Evolutionary conservation across 2,329 filamentous ascomycete species (phyloP).

Genomic region (Periconia sp.): DNA sequence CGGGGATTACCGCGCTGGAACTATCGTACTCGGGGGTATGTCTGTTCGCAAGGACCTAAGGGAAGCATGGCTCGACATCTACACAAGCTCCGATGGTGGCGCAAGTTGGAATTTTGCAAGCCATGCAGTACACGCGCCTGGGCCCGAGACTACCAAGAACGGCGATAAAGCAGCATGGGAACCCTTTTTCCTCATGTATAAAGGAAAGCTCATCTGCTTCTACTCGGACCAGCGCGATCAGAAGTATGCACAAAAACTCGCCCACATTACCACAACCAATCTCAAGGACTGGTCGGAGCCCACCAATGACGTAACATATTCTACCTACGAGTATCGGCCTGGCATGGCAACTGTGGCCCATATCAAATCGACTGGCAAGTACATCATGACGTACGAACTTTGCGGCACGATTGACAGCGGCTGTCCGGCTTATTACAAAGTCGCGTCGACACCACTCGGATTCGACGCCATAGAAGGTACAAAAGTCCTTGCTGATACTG

Average conservation of each 20-base stretch:
- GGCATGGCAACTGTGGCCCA: slow-evolving; percentile 30
- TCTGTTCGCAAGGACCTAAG: slow-evolving; percentile 58
- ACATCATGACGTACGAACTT: slow-evolving; percentile 29
- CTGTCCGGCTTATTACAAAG: background rate
- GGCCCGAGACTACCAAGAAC: slow-evolving; percentile 23
- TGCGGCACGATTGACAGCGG: too few relatives aligned
- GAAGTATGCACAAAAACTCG: slow-evolving; percentile 31
- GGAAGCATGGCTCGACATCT: slow-evolving; percentile 26
- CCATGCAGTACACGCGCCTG: slow-evolving; percentile 25
- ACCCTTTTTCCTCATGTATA: slow-evolving; percentile 28
- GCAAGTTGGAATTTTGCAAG: slow-evolving; percentile 30
- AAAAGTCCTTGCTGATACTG: too few relatives aligned
- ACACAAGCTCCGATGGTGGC: slow-evolving; percentile 25
- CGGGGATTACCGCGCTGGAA: slow-evolving; percentile 25
- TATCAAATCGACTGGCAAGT: slow-evolving; percentile 26
- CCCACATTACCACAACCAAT: slow-evolving; percentile 25
- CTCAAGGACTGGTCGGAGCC: slow-evolving; percentile 27
- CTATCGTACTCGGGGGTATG: slow-evolving; percentile 51
- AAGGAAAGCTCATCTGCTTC: slow-evolving; percentile 25
- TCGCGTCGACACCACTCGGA: too few relatives aligned
- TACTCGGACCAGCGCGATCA: slow-evolving; percentile 34
- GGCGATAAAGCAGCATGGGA: slow-evolving; percentile 32
- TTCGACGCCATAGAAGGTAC: too few relatives aligned
- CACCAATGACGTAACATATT: slow-evolving; percentile 28
- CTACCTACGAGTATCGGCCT: slow-evolving; percentile 22